Base-by-base conservation (phyloP, 345 rosid genomes). In the Arabis alpina region DNA sequence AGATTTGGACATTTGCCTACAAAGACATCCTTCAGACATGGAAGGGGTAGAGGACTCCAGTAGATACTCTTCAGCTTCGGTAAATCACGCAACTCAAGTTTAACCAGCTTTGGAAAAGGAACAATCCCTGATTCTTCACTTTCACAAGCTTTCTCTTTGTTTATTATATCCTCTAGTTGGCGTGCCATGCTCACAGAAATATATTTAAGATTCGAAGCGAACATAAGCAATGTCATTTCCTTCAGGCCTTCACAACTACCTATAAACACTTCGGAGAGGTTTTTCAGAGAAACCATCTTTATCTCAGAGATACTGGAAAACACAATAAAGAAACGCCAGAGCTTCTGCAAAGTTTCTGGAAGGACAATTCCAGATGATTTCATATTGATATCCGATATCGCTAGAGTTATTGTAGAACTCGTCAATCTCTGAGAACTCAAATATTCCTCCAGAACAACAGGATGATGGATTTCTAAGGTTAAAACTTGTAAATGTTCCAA, bases 1-100 rank as follows among this genome's bases (percentile, higher is more conserved):
- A 69, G 48, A 2, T 69, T 56, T 8, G 40, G 73, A 58, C 73
- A 61, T 8, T 1, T 0, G 0, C 0, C 0, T 44, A 61, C 49
- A 0, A 0, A 0, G 47, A 71, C 16, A 5, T 0, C 0, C 43
- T 32, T 37, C 6, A 71, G 62, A 71, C 63, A 54, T 39, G 48
- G 62, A 43, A 71, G 62, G 11, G 37, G 61, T 30, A 71, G 48
- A 42, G 63, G 39, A 12, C 45, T 65, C 63, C 62, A 52, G 10
- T 61, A 44, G 15, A 71, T 71, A 15, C 2, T 61, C 42, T 64
- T 36, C 42, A 72, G 48, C 64, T 37, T 1, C 1, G 19, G 28
- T 8, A 72, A 42, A n/a, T 2, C 0, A 0, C 0, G 0, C 10
- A 64, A 34, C 3, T 0, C 0, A 32, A 70, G 12, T 0, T 0